Percentiles rank a stretch among this genome's conserved stretches.
Conservation (phyloP, 2,329 filamentous ascomycete genomes). For the Trichoderma sp. region DNA sequence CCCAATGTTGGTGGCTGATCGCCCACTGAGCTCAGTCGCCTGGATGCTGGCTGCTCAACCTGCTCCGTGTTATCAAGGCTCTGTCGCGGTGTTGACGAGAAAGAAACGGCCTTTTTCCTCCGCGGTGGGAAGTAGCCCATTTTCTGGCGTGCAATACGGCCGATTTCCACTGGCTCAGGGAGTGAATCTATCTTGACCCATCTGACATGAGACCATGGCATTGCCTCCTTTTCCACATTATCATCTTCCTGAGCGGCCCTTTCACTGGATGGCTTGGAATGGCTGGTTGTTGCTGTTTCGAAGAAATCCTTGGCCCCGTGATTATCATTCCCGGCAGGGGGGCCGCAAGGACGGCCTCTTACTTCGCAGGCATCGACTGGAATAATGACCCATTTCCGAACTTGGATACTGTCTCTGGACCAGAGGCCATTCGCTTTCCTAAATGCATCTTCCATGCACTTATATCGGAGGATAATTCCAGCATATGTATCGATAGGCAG, state of each 20-base stretch:
- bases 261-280: slow-evolving; percentile 16
- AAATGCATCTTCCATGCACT: slow-evolving; percentile 78
- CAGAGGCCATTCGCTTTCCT: slow-evolving; percentile 89
- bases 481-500: slow-evolving; percentile 81
- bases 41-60: slow-evolving; percentile 34
- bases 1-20: slow-evolving; percentile 34
- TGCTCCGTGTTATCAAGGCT: slow-evolving; percentile 55
- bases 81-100: slow-evolving; percentile 63
- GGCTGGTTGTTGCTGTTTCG: slow-evolving; percentile 14
- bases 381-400: slow-evolving; percentile 73
- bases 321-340: slow-evolving; percentile 40
- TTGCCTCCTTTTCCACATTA: slow-evolving; percentile 49
- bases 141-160: slow-evolving; percentile 72
- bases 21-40: slow-evolving; percentile 43
- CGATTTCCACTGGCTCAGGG: slow-evolving; percentile 74
- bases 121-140: slow-evolving; percentile 91
- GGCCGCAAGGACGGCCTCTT: slow-evolving; percentile 68
- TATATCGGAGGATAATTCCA: slow-evolving; percentile 85
- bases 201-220: slow-evolving; percentile 79
- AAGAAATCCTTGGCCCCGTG: slow-evolving; percentile 49
- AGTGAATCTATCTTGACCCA: slow-evolving; percentile 79
- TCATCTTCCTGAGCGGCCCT: slow-evolving; percentile 21
- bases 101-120: slow-evolving; percentile 75
- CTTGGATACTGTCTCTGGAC: slow-evolving; percentile 88
- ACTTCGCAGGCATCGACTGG: slow-evolving; percentile 87